A percentile compares a stretch with the other conserved stretches of the same genome.
These are phyloP conservation scores for Musa acuminata DNA, from an alignment of 176 grass and related monocot species.

Conservation along the genomic window DNA sequence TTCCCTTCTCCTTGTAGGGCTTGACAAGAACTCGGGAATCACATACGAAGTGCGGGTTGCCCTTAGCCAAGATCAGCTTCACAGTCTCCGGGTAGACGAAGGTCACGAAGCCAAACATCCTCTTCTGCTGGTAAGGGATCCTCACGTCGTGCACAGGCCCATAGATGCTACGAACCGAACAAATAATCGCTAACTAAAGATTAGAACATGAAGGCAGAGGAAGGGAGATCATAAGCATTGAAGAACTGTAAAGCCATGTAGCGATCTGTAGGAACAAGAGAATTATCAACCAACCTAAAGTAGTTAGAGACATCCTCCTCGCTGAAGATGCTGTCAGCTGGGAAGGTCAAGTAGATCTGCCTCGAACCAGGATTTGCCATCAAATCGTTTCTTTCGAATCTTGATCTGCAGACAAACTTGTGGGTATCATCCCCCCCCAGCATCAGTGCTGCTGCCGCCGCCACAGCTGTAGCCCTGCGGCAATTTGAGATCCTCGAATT, in stretches of 20 bases:
- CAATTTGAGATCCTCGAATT: background rate
- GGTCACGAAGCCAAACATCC: slow-evolving; percentile 98
- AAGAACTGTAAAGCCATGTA: background rate
- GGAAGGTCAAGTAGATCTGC: slow-evolving; percentile 97
- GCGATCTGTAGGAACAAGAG: background rate
- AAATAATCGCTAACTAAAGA: background rate
- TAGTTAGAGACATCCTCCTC: slow-evolving; percentile 96
- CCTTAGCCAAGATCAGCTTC: slow-evolving; percentile 83
- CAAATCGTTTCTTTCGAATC: slow-evolving; percentile 45
- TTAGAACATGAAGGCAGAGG: background rate
- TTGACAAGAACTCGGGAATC: slow-evolving; percentile 84
- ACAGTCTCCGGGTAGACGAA: slow-evolving; percentile 89
- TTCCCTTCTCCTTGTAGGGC: slow-evolving; percentile 97
- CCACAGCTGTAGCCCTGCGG: slow-evolving; percentile 43
- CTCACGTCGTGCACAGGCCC: slow-evolving; percentile 93
- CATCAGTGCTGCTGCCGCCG: slow-evolving; percentile 56
- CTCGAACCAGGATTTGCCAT: slow-evolving; percentile 53
- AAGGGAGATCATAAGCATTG: background rate
- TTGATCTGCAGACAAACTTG: slow-evolving; percentile 63
- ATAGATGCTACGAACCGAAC: slow-evolving; percentile 52
- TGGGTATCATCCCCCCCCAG: slow-evolving; percentile 62
- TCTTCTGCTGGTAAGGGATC: slow-evolving; percentile 97
- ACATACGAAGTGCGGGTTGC: slow-evolving; percentile 90
- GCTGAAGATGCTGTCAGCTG: slow-evolving; percentile 87
- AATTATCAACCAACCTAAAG: slow-evolving; percentile 48